phyloP scores from a whole-genome alignment of 2,329 filamentous ascomycete species.

The Fusarium brachygibbosum region DNA sequence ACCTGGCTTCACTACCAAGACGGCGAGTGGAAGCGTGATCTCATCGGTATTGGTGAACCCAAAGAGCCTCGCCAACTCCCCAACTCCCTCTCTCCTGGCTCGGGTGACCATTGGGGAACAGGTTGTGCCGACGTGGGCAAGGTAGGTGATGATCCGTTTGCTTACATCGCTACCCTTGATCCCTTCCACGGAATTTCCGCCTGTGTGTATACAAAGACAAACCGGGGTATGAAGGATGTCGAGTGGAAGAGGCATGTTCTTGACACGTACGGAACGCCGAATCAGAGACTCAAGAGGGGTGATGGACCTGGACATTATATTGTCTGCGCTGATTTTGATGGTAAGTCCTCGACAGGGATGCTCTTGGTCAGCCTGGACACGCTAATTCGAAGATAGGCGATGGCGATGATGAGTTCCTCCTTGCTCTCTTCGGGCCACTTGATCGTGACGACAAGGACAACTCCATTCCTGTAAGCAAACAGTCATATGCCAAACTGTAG shows the following conservation, averaged over 20 bases:
- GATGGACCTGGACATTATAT: constrained; percentile 17
- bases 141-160: constrained; percentile 17
- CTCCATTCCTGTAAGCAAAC: neutral
- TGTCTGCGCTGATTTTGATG: constrained; percentile 5
- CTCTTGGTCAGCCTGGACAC: neutral
- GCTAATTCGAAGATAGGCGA: neutral
- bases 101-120: constrained; percentile 15
- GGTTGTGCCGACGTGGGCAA: constrained; percentile 13
- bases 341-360: neutral
- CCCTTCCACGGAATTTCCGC: constrained; percentile 1
- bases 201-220: neutral
- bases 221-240: neutral
- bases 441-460: neutral
- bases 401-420: neutral
- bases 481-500: fast-evolving
- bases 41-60: constrained; percentile 14
- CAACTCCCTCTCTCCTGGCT: constrained; percentile 7
- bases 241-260: constrained; percentile 21
- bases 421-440: neutral
- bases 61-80: constrained; percentile 2
- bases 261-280: constrained; percentile 20
- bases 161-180: constrained; percentile 6
- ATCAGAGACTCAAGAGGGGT: constrained; percentile 2
- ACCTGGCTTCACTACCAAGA: constrained; percentile 18
- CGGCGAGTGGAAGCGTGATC: constrained; percentile 15